Base-by-base conservation (phyloP, 495 filamentous ascomycete genomes). In the Lasiosphaeris hirsuta region DNA sequence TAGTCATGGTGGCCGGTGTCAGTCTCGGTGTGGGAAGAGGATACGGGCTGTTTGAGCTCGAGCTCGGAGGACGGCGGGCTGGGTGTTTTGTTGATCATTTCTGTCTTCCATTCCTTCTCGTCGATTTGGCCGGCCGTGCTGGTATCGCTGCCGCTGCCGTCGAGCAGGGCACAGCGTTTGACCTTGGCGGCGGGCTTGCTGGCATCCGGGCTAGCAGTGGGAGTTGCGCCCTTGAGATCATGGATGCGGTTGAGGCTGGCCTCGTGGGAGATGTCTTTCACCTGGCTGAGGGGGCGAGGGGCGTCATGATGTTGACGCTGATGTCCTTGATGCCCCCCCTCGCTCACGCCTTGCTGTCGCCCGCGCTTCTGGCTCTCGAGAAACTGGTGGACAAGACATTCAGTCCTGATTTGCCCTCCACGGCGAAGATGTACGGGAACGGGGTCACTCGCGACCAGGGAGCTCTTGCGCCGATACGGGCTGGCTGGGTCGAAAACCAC, bases 341-440 rank as follows among this genome's bases (percentile, higher is more conserved):
- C 23, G 5, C 23, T 56, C 43, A 7, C 45, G 51, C 35, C 62
- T 40, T 59, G 60, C 10, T 36, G 23, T 33, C 18, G 13, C 0
- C 50, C 46, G 35, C 50, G 37, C 60, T 72, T 74, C 65, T 79
- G 75, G 69, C 74, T 51, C 51, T 86, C 88, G 33, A 96, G 84
- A 7, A 96, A 79, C 17, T 86, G 81, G 68, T 96, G 92, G 6
- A 96, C 90, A 57, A 92, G 85, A 66, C 91, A 96, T 54, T 88
- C 83, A 0, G 88, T 71, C 56, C 65, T 91, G 9, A 72, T 49
- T 47, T 78, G 77, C 14, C 14, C 10, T 6, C 8, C 35, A 23
- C 74, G 59, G 35, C 70, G 70, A n/a, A 77, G 69, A 51, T 65
- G 66, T 4, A 77, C 62, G 6, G 63, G 61, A 2, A 76, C 64